phyloP scores from a whole-genome alignment of 331 rosid species.

The Acacia pycnantha region DNA sequence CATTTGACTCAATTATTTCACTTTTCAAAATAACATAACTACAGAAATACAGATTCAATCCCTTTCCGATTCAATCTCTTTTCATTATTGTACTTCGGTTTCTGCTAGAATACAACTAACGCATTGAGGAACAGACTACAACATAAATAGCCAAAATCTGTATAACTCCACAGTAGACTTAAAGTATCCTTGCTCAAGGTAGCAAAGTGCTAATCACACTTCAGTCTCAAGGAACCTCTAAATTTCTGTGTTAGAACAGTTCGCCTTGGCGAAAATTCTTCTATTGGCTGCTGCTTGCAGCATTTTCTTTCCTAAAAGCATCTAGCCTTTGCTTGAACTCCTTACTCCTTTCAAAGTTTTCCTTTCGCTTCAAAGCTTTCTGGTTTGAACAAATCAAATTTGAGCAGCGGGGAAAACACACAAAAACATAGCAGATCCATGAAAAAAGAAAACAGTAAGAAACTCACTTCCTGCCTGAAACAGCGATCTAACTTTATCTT shows the following conservation, averaged over 20 bases:
- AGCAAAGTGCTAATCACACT: not conserved
- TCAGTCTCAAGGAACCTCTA: not conserved
- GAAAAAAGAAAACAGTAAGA: not conserved
- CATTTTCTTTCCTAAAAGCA: slow-evolving; percentile 64
- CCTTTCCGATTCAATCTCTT: not conserved
- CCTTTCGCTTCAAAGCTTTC: slow-evolving; percentile 95
- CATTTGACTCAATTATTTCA: not conserved
- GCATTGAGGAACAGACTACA: not conserved
- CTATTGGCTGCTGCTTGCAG: slow-evolving; percentile 45
- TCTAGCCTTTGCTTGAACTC: slow-evolving; percentile 64
- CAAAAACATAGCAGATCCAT: not conserved
- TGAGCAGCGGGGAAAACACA: not conserved
- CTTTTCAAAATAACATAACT: not conserved
- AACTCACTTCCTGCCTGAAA: slow-evolving; percentile 79
- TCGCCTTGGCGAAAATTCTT: slow-evolving; percentile 14
- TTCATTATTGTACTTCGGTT: not conserved
- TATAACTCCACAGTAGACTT: not conserved
- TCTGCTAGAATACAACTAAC: slow-evolving; percentile 1
- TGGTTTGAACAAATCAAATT: slow-evolving; percentile 29
- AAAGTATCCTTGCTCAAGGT: not conserved
- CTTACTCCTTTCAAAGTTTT: slow-evolving; percentile 88
- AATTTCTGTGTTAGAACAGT: not conserved
- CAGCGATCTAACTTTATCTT: slow-evolving; percentile 90
- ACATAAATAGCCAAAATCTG: not conserved
- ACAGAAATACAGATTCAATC: not conserved